Base-by-base conservation (phyloP, 148 eudicot genomes). In the Silene conica region DNA sequence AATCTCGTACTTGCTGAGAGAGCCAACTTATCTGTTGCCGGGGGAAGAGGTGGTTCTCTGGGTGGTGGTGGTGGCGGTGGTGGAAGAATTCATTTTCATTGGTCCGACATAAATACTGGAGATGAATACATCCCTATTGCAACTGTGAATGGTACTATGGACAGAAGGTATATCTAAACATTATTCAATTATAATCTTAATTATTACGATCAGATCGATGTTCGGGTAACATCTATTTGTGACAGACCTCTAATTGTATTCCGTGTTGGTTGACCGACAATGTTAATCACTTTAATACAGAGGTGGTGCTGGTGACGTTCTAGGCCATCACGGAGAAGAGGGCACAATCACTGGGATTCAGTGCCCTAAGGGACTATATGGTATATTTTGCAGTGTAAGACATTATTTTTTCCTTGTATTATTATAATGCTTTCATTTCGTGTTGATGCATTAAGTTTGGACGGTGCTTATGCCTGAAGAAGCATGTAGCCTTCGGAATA, bases 11-110 rank as follows among this genome's bases (percentile, higher is more conserved):
- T 92, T 48, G 72, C 77, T 43, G 86, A 84, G 63, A 82, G 84
- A 72, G 86, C 97, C 58, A 75, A 79, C 76, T 66, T 92, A 75
- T 89, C 97, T 70, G 97, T 81, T 83, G 72, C 73, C 78, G 97
- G 97, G 43, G 97, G 97, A 60, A 78, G 75, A 77, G 97, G 97
- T 72, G 86, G 93, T 67, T 86, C 89, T 78, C 83, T 83, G 50
- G 97, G 97, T 8, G 92, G 94, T 64, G 97, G 97, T 19, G 97
- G 97, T 2, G 97, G 97, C 5, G 97, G 94, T 16, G 97, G 97
- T 63, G 97, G 97, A 69, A 83, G 97, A 81, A 83, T 92, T 74
- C 97, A 92, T 86, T 92, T 92, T 74, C 97, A 92, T 81, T 92
- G 97, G 97, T 87, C 92, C 46, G 84, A 85, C 77, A 86, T 92